Evolutionary conservation across 352 stramenopile species (phyloP), one percentile per base, ranked within the genome.

Genomic region (Phytophthora pistaciae): DNA sequence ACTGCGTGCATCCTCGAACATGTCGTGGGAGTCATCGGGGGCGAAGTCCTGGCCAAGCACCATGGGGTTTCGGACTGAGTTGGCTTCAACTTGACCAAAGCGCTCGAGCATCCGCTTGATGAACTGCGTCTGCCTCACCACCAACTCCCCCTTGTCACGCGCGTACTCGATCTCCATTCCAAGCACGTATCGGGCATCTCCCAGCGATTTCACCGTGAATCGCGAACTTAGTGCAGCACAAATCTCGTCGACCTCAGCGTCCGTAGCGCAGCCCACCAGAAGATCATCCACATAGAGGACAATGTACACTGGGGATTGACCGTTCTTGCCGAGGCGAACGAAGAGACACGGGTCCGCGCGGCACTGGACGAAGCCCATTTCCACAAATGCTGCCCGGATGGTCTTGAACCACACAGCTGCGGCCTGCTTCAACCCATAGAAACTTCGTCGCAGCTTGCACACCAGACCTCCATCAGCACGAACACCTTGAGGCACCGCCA

Each of bases 341-440:
- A 54, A 63, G 7, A 63, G 40, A 25, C 38, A 63, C 3, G 38
- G 5, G 9, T 63, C 56, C 11, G 6, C 16, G 1, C 40, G 23
- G 9, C 53, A 69, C n/a, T 55, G 20, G 3, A 20, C 25, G 25
- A 62, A 61, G 18, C 42, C 52, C 53, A 71, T 59, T 20, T n/a
- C n/a, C 10, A 55, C 21, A 10, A 50, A 50, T 10, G n/a, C 44
- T 13, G 18, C 16, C 8, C 38, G 53, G 62, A 82, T 75, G 14
- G 66, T 80, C 27, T 66, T 65, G 65, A 73, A 71, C 73, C 70
- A 86, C 14, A 77, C 59, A 21, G 54, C 53, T 23, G 68, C 27
- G 6, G 72, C 60, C 60, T 87, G 65, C 13, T 83, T 78, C 4
- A 84, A 53, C 5, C 65, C 77, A 40, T 87, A 85, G 1, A 85